Evolutionary conservation across 148 eudicot genomes (phyloP).

Genomic region (Rhododendron ovatum): DNA sequence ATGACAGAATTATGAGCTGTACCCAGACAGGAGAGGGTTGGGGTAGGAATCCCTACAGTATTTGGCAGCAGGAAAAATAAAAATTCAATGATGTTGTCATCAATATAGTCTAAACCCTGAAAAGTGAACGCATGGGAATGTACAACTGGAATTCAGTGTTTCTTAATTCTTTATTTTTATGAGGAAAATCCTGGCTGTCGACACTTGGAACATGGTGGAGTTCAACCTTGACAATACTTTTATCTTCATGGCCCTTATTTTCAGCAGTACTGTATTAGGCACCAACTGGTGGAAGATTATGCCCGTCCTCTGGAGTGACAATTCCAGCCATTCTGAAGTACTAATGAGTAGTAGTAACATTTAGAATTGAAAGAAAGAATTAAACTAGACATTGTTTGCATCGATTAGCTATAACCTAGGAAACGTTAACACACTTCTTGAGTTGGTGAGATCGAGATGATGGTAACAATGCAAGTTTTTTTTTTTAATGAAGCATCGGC

Average conservation of each 20-base stretch:
- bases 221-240: background rate
- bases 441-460: background rate
- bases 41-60: background rate
- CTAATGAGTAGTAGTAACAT: background rate
- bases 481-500: background rate
- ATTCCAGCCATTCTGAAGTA: background rate
- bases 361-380: background rate
- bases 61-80: background rate
- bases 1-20: conserved; percentile 10
- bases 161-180: background rate
- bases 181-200: background rate
- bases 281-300: background rate
- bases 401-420: background rate
- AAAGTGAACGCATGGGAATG: background rate
- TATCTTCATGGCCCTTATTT: background rate
- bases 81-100: background rate
- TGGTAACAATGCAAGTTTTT: no score
- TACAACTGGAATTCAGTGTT: background rate
- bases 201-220: conserved; percentile 3
- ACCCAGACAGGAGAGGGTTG: background rate
- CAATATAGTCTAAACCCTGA: background rate
- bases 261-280: background rate
- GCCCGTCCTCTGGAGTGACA: background rate
- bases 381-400: background rate
- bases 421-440: background rate